phyloP scores from a whole-genome alignment of 495 filamentous ascomycete genomes.

The Neurospora sp. region DNA sequence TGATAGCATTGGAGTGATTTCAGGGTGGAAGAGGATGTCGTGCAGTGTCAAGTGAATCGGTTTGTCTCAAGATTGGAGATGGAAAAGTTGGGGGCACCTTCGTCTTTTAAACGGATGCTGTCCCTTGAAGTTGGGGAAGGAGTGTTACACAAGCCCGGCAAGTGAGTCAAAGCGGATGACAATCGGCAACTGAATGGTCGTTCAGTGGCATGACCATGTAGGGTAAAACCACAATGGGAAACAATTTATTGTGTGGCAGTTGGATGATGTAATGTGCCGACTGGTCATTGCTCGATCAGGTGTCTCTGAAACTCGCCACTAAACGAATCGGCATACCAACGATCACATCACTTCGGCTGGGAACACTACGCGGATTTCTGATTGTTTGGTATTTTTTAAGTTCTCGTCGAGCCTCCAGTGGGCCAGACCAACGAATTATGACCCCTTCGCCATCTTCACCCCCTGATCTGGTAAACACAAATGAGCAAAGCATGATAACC shows the following conservation, averaged over 20 bases:
- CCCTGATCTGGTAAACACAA: not conserved
- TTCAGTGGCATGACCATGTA: not conserved
- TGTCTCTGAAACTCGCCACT: not conserved
- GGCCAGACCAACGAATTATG: not conserved
- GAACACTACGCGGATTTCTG: not conserved
- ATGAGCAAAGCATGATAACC: not conserved
- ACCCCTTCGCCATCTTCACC: not conserved
- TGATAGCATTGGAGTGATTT: not conserved
- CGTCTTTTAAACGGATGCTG: not conserved
- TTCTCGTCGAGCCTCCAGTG: not conserved
- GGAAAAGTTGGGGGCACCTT: not conserved
- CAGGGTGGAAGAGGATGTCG: not conserved
- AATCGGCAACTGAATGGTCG: not conserved
- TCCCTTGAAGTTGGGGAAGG: not conserved
- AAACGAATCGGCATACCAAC: not conserved
- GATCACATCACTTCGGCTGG: not conserved
- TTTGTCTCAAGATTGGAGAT: not conserved
- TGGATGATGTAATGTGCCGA: not conserved
- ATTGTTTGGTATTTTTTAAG: not conserved
- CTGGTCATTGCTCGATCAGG: not conserved
- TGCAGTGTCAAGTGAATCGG: not conserved
- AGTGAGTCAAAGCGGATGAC: not conserved
- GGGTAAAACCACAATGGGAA: not conserved
- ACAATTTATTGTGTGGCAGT: not conserved
- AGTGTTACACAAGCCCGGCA: not conserved